Base-by-base conservation (phyloP, 2,329 filamentous ascomycete species). In the Exophiala sp. region DNA sequence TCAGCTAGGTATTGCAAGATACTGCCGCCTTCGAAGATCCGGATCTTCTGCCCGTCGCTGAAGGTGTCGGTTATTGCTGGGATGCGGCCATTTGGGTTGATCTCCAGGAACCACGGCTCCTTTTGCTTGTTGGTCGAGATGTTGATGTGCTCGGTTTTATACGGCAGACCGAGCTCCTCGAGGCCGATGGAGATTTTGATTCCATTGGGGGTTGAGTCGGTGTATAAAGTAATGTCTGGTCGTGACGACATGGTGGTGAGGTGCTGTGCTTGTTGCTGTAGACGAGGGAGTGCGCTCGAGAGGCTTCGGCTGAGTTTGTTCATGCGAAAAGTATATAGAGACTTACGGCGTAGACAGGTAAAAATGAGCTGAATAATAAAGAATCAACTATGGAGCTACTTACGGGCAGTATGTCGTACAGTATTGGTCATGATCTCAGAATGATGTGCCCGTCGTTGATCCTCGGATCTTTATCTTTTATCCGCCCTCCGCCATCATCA, bases 11-110 rank as follows among this genome's bases (percentile, higher is more conserved):
- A 95, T 70, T 91, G 84, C 74, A 95, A 76, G 67, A 95, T 94
- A 60, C 86, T 83, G 53, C 89, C 90, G 59, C 84, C 88, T 72
- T 96, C 91, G 66, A 95, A 96, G 14, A 96, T 69, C 53, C 81
- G 79, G 67, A 95, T 89, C 33, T 77, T 75, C 42, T 57, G 11
- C 18, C 57, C 57, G 44, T 59, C 56, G 32, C 47, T 35, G 43
- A 59, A 59, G 5, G 78, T 88, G 72, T 96, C 91, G 6, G 88
- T 94, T 47, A 96, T 65, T 53, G 91, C 91, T 3, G 91, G 91
- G 64, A 96, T 95, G 62, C 91, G 87, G 60, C 91, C 91, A 69
- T 96, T 96, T 60, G 91, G 91, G 72, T 96, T 96, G 74, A 96
- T 95, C 48, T 85, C 84, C 24, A 95, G 80, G 73, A 92, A 96